These are phyloP conservation scores for Neophaeococcomyces aloes DNA, from an alignment of 2,329 filamentous ascomycete species.

Conservation along the genomic window DNA sequence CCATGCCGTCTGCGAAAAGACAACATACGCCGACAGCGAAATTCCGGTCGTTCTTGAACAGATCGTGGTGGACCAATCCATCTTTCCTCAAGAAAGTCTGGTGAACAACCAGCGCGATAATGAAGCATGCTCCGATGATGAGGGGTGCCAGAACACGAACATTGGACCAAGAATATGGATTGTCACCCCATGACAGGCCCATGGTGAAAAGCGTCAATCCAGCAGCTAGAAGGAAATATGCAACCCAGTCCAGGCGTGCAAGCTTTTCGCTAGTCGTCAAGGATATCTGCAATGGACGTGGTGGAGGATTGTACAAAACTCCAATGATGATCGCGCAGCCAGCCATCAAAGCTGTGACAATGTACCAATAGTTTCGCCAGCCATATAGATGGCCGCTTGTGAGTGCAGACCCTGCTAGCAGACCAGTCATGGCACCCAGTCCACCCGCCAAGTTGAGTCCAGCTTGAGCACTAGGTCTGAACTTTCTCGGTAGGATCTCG, in stretches of 20 bases:
- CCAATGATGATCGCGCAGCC: background rate
- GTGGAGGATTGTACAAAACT: slow-evolving; percentile 11
- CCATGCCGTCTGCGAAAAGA: slow-evolving; percentile 52
- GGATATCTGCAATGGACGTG: slow-evolving; percentile 7
- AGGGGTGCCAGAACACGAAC: slow-evolving; percentile 42
- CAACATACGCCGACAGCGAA: slow-evolving; percentile 46
- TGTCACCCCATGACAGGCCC: slow-evolving; percentile 47
- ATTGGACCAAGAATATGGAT: slow-evolving; percentile 43
- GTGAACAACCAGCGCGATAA: slow-evolving; percentile 38
- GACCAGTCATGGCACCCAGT: slow-evolving; percentile 3
- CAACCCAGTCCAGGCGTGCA: slow-evolving; percentile 11
- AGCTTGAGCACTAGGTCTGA: slow-evolving; percentile 10
- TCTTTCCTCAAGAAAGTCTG: slow-evolving; percentile 46
- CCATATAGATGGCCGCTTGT: slow-evolving; percentile 5
- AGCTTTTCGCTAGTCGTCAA: slow-evolving; percentile 9
- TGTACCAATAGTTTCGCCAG: slow-evolving; percentile 12
- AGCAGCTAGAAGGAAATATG: slow-evolving; percentile 2
- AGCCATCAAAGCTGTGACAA: slow-evolving; percentile 7
- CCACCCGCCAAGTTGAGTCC: slow-evolving; percentile 7
- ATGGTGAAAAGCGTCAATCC: slow-evolving; percentile 37
- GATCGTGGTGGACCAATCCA: slow-evolving; percentile 33
- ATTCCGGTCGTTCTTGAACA: slow-evolving; percentile 49
- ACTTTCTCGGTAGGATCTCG: slow-evolving; percentile 10
- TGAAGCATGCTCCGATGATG: slow-evolving; percentile 35
- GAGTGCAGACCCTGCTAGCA: slow-evolving; percentile 9